phyloP scores from a whole-genome alignment of 176 grass and related monocot genomes.

The Aegilops tauschii region DNA sequence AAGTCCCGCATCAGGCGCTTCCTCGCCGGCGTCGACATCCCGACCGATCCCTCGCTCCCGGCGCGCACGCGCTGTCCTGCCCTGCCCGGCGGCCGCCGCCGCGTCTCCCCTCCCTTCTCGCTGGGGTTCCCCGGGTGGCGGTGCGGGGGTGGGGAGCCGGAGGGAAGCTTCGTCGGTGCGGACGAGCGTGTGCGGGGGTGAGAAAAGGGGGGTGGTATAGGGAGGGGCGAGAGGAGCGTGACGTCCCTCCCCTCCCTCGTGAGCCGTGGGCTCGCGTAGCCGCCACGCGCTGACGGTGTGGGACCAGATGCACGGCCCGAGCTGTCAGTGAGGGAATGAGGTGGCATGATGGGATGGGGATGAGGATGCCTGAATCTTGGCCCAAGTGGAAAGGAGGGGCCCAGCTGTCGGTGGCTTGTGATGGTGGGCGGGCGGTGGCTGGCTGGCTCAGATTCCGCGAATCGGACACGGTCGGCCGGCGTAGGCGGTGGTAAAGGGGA shows the following conservation, averaged over 20 bases:
- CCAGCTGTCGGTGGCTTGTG: too few species aligned
- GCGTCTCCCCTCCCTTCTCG: background rate
- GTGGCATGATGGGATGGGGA: background rate
- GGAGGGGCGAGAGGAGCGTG: background rate
- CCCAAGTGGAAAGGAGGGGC: too few species aligned
- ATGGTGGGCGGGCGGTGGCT: too few species aligned
- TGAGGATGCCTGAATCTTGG: background rate
- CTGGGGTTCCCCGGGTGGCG: background rate
- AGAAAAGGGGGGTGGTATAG: conserved; percentile 6
- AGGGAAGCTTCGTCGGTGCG: conserved; percentile 33
- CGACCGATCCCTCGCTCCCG: background rate
- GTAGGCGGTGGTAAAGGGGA: background rate
- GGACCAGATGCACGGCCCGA: background rate
- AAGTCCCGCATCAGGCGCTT: conserved; percentile 98
- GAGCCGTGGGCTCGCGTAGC: conserved; percentile 2
- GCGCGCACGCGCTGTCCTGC: background rate
- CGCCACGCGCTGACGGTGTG: background rate
- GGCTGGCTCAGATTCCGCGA: background rate
- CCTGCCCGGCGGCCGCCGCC: background rate
- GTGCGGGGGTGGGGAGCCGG: background rate
- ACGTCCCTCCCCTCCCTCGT: background rate
- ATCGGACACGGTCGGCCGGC: background rate
- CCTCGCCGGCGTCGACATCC: conserved; percentile 93
- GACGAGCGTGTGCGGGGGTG: background rate
- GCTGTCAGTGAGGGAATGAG: background rate